Evolutionary conservation across 2,329 filamentous ascomycete genomes (phyloP).

Genomic region (Fusarium sp.): DNA sequence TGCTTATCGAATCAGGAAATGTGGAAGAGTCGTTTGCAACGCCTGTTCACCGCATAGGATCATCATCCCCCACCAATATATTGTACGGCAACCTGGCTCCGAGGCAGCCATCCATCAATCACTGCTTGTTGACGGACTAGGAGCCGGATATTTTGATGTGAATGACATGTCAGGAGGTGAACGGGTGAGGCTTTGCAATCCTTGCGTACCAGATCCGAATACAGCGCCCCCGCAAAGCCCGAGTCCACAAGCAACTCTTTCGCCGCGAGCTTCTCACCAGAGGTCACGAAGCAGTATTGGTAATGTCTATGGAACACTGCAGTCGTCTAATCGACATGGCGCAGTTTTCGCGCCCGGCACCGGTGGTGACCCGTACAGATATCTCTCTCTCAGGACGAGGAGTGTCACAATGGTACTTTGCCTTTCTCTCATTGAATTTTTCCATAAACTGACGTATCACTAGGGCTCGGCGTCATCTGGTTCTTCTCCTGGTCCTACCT

Average conservation of each 20-base stretch:
- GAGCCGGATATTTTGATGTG: constrained; percentile 54
- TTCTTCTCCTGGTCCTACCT: constrained; percentile 41
- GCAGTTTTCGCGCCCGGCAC: constrained; percentile 49
- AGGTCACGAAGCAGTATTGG: constrained; percentile 58
- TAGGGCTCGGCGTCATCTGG: constrained; percentile 31
- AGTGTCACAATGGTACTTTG: constrained; percentile 62
- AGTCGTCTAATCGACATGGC: constrained; percentile 47
- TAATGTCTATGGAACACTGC: constrained; percentile 44
- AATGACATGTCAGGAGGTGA: constrained; percentile 63
- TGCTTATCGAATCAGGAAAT: constrained; percentile 70
- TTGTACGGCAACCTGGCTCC: constrained; percentile 77
- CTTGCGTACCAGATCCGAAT: constrained; percentile 70
- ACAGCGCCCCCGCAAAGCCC: constrained; percentile 63
- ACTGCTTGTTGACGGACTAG: constrained; percentile 52
- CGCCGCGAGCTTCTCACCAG: constrained; percentile 52
- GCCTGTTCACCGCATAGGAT: constrained; percentile 93
- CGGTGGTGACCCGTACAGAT: constrained; percentile 49
- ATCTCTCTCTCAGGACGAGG: constrained; percentile 49
- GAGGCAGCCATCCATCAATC: constrained; percentile 52
- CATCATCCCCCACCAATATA: constrained; percentile 92
- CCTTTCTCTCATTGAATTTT: not conserved
- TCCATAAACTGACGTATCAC: constrained; percentile 6
- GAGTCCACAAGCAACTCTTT: constrained; percentile 46
- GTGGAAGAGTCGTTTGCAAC: constrained; percentile 89
- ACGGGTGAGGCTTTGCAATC: constrained; percentile 68